Evolutionary conservation across 306 rosid species (phyloP), one percentile per base, ranked within the genome.

Genomic region (Acacia acuminata): DNA sequence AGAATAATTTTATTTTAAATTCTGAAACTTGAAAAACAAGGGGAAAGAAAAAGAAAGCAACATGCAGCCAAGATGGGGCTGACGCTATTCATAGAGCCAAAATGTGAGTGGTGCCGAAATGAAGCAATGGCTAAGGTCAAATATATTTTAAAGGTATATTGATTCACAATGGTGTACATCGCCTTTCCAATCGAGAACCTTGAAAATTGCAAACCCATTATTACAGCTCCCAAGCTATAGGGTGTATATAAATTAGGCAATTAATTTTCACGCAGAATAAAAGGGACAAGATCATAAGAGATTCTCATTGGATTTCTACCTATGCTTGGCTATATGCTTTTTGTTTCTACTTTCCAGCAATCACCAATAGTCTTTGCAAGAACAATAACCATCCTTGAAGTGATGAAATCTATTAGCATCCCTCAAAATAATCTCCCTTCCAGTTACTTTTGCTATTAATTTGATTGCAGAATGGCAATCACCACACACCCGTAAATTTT

Each of bases 401-500:
- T 90, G 93, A 80, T 90, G 97, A 88, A 92, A 90, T 81, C 93
- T 85, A 82, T 92, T 89, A 71, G 93, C 91, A 82, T 90, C 94
- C 90, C 94, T 92, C 82, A 92, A 67, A 63, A 88, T 85, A 78
- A 92, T 92, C 85, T 90, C 94, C 83, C 94, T 89, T 75, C 89
- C 94, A 11, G 93, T 86, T 58, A 92, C 85, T 88, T 92, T 90
- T 42, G 94, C 81, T 15, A 90, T 90, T 83, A 92, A 78, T 82
- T 92, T 90, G 81, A 90, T 90, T 19, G 92, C 91, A 78, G 94
- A 82, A 84, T 90, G 97, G 40, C 94, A 90, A 84, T 92, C 94
- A 34, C 94, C 93, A 84, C 97, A 92, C 70, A 92, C 94, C 44
- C 94, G 90, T 81, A 92, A 89, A 77, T 92, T 92, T 88, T 92